A percentile compares a stretch with the other conserved stretches of the same genome.
phyloP scores from a whole-genome alignment of 345 rosid genomes.

The Sonneratia alba region DNA sequence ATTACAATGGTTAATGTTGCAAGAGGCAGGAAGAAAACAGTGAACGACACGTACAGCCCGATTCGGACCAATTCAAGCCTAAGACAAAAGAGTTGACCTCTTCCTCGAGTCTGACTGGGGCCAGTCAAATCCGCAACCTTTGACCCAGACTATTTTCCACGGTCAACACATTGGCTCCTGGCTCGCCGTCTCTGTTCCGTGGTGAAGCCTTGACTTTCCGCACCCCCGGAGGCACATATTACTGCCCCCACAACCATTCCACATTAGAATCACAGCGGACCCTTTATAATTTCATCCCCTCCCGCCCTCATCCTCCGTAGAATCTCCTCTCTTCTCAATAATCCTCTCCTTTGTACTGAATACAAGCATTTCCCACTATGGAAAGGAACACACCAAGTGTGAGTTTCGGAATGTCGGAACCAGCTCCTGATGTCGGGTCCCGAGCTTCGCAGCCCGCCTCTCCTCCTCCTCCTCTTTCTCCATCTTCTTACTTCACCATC shows the following conservation, averaged over 20 bases:
- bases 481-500: constrained; percentile 30
- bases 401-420: background rate
- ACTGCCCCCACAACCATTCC: background rate
- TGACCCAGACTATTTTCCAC: background rate
- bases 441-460: background rate
- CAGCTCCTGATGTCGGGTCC: background rate
- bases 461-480: constrained; percentile 44
- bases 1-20: too few relatives aligned
- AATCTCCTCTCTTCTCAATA: background rate
- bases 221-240: background rate
- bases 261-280: background rate
- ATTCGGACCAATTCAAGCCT: background rate
- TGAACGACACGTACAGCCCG: background rate
- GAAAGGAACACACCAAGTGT: background rate
- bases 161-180: background rate
- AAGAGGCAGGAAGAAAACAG: too few relatives aligned
- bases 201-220: background rate
- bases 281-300: background rate
- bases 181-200: too few relatives aligned
- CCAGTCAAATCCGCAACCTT: constrained; percentile 3
- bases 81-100: background rate
- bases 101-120: background rate
- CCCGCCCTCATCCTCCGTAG: background rate
- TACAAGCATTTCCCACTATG: background rate
- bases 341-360: background rate